A percentile compares a stretch with the other conserved stretches of the same genome.
Conservation (phyloP, 768 basidiomycete species). For the Kondoa malvinella region DNA sequence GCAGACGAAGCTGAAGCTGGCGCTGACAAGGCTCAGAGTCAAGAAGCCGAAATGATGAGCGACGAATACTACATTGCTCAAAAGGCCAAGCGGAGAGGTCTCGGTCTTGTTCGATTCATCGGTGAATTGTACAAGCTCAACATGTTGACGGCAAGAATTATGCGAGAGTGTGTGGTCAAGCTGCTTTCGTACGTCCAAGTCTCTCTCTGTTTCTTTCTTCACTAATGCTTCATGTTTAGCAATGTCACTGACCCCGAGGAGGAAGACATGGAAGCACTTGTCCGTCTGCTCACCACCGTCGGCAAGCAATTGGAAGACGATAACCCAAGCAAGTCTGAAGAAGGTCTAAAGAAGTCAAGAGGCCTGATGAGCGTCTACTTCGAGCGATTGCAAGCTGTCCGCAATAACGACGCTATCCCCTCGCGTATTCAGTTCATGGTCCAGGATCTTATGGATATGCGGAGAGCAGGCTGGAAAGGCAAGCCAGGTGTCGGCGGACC, state of each 20-base stretch:
- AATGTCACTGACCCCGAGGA: conserved; percentile 93
- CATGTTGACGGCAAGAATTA: conserved; percentile 94
- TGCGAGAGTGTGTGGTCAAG: conserved; percentile 97
- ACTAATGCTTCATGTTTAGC: conserved; percentile 30
- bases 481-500: conserved; percentile 60
- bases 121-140: conserved; percentile 98
- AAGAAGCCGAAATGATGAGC: conserved; percentile 60
- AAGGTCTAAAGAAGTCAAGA: conserved; percentile 11
- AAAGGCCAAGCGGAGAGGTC: conserved; percentile 91
- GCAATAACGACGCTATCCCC: conserved; percentile 54
- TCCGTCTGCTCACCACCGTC: conserved; percentile 79
- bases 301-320: conserved; percentile 62
- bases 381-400: conserved; percentile 66
- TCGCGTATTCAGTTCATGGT: conserved; percentile 91
- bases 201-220: background rate
- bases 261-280: conserved; percentile 91
- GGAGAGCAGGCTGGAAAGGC: conserved; percentile 61
- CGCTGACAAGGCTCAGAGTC: conserved; percentile 41
- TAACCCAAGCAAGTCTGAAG: conserved; percentile 46
- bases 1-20: conserved; percentile 37
- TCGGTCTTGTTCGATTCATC: conserved; percentile 94
- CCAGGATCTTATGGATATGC: conserved; percentile 80
- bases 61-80: conserved; percentile 92
- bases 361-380: conserved; percentile 82
- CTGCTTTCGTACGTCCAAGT: conserved; percentile 37